These are phyloP conservation scores for Epichloe uncinata DNA, from an alignment of 2,329 filamentous ascomycete genomes.

Conservation along the genomic window DNA sequence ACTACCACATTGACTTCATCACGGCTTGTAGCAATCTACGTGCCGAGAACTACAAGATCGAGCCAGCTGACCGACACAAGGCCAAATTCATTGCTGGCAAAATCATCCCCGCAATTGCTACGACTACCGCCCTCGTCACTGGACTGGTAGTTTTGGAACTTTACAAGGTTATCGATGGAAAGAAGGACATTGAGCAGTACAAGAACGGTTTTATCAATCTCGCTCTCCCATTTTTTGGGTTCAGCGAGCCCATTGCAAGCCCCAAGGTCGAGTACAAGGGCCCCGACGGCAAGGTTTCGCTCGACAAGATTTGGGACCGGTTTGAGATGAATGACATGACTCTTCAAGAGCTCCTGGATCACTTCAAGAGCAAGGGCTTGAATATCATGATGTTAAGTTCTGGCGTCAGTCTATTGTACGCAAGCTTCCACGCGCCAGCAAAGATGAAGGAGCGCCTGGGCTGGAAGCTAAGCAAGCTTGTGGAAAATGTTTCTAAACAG, in stretches of 20 bases:
- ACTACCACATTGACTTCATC: conserved; percentile 98
- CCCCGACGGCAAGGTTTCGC: conserved; percentile 61
- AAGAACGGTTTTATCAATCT: conserved; percentile 98
- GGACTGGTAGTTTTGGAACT: conserved; percentile 89
- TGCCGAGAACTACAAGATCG: conserved; percentile 96
- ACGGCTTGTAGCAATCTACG: conserved; percentile 92
- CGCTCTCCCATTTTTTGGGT: conserved; percentile 92
- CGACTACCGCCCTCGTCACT: conserved; percentile 89
- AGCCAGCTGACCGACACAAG: conserved; percentile 84
- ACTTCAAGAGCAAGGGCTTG: conserved; percentile 71
- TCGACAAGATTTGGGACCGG: conserved; percentile 97
- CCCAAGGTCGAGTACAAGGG: conserved; percentile 85
- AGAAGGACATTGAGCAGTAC: conserved; percentile 94
- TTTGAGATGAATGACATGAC: conserved; percentile 86
- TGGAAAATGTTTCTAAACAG: conserved; percentile 85
- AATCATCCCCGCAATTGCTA: conserved; percentile 97
- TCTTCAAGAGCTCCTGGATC: conserved; percentile 66
- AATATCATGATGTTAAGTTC: conserved; percentile 88
- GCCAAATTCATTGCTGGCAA: conserved; percentile 99
- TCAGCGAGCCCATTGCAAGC: conserved; percentile 90
- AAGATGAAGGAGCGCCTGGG: conserved; percentile 70
- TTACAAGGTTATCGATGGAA: conserved; percentile 93
- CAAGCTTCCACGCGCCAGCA: conserved; percentile 71
- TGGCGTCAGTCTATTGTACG: conserved; percentile 90
- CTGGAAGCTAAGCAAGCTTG: conserved; percentile 78